Base-by-base conservation (phyloP, 2,329 filamentous ascomycete genomes). In the Cytospora chrysosperma region DNA sequence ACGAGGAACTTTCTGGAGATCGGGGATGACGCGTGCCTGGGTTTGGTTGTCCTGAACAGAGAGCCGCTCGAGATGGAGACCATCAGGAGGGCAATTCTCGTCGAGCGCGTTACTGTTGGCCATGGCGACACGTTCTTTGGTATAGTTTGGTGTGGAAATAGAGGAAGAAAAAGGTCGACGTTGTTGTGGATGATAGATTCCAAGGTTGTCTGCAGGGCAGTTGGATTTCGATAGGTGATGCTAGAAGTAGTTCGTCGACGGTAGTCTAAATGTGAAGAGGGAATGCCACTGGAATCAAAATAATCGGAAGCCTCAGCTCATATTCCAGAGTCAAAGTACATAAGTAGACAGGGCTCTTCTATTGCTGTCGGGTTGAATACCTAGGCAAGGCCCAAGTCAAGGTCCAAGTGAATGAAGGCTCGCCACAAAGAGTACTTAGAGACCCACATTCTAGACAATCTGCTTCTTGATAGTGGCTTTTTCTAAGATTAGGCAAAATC, bases 71-170 rank as follows among this genome's bases (percentile, higher is more conserved):
- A 61, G 26, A 30, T 5, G 15, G 21, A 55, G 59, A 24, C 10
- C 51, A 43, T 10, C 51, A 37, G 59, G 59, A 28, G 59, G 59
- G 15, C 28, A 55, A 28, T 49, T 30, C 37, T 61, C 59, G 15
- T 40, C 37, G 6, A 9, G 40, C 51, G 47, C 27, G 15, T 49
- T n/a, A 6, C 24, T 17, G 24, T 61, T 43, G 26, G 21, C 9
- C 59, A 55, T 61, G 3, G 37, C 55, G 17, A 49, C 26, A 21
- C n/a, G 12, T 3, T 12, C 5, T 3, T n/a, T 13, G 17, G 6
- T 34, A 13, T 34, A 13, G 2, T 10, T n/a, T 15, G 27, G 13
- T 9, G 3, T 19, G 27, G 4, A n/a, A 47, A 6, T 6, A 40
- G 12, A 4, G 17, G 17, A 27, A 2, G 21, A 17, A n/a, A 1